These are phyloP conservation scores for Heliosperma pusillum DNA, from an alignment of 148 eudicot genomes.

Conservation along the genomic window DNA sequence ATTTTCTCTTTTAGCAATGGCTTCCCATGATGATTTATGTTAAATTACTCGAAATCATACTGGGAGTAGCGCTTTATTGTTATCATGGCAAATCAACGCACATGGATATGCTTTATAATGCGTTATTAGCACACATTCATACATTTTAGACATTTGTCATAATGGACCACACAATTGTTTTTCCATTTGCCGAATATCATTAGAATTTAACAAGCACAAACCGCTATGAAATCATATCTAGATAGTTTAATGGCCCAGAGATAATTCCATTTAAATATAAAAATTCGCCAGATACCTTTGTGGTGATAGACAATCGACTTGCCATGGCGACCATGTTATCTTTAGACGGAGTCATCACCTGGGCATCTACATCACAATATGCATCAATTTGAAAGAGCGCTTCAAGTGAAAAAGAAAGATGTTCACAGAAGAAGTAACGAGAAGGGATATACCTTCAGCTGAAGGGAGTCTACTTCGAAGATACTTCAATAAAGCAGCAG, in stretches of 20 bases:
- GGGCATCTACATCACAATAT: conserved; percentile 46
- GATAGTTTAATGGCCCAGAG: background rate
- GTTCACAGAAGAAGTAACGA: background rate
- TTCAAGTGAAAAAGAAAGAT: conserved; percentile 8
- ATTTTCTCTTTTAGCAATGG: background rate
- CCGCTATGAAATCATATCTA: background rate
- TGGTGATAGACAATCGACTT: conserved; percentile 67
- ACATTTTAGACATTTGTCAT: background rate
- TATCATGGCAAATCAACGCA: background rate
- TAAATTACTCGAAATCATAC: background rate
- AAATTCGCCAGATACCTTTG: conserved; percentile 56
- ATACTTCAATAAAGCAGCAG: conserved; percentile 75
- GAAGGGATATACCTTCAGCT: conserved; percentile 60
- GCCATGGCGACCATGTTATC: conserved; percentile 71
- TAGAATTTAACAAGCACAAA: background rate
- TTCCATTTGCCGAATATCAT: background rate
- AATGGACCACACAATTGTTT: background rate
- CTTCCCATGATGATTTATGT: background rate
- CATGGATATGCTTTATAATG: background rate
- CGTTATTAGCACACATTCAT: background rate
- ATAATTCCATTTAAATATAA: background rate
- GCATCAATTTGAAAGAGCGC: conserved; percentile 11
- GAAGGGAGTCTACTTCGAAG: conserved; percentile 88
- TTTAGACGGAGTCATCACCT: conserved; percentile 53
- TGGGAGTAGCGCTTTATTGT: background rate